phyloP scores from a whole-genome alignment of 2,329 filamentous ascomycete species.

The Cercospora janseana region DNA sequence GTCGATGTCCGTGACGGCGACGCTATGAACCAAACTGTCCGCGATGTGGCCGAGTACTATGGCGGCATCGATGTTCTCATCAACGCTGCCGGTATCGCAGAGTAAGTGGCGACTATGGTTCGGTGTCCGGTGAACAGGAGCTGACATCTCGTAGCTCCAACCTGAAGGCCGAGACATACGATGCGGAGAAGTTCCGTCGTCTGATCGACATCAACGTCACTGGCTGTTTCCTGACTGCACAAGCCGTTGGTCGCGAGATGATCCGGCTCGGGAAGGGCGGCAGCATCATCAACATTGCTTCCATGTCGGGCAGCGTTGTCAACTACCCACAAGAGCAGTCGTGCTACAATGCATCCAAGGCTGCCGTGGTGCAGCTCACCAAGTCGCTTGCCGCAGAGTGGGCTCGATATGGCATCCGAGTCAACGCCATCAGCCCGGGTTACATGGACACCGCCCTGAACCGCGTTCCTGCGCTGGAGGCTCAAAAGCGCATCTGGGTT shows the following conservation, averaged over 20 bases:
- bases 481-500: conserved; percentile 79
- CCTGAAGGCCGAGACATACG: conserved; percentile 77
- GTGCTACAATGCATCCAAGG: conserved; percentile 82
- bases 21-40: conserved; percentile 68
- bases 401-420: conserved; percentile 76
- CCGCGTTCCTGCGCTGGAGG: conserved; percentile 72
- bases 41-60: conserved; percentile 63
- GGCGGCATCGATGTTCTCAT: conserved; percentile 72
- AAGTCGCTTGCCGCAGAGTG: conserved; percentile 82
- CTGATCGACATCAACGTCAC: conserved; percentile 81
- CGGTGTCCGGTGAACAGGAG: not conserved
- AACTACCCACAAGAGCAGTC: conserved; percentile 69
- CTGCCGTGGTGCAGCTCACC: conserved; percentile 72
- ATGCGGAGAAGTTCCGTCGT: conserved; percentile 71
- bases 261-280: conserved; percentile 69
- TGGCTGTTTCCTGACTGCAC: conserved; percentile 73
- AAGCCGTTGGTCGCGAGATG: conserved; percentile 57
- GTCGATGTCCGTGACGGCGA: conserved; percentile 72
- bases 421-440: conserved; percentile 80
- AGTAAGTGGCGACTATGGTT: conserved; percentile 47
- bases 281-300: conserved; percentile 72
- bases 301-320: conserved; percentile 53
- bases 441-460: conserved; percentile 86
- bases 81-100: conserved; percentile 76
- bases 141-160: conserved; percentile 58